These are phyloP conservation scores for Populus tomentosa DNA, from an alignment of 441 rosid genomes.

Conservation along the genomic window DNA sequence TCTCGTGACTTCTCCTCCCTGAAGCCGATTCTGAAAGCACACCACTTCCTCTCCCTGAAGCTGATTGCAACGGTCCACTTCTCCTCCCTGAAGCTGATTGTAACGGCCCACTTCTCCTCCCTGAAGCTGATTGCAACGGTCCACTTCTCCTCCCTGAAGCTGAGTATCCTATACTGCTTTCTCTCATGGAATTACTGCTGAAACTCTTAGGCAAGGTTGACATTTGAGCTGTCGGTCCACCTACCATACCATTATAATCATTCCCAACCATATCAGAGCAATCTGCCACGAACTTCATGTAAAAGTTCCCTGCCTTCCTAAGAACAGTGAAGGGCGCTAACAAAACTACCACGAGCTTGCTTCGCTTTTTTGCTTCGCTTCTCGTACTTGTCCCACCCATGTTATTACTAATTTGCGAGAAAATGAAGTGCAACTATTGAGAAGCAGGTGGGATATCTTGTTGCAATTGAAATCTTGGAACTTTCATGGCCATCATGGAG, in stretches of 20 bases:
- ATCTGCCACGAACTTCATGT: conserved; percentile 3
- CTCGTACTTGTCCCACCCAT: not conserved
- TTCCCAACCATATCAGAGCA: not conserved
- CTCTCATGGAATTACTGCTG: not conserved
- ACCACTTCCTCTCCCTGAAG: not conserved
- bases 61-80: not conserved
- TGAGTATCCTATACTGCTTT: not conserved
- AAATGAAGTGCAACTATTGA: not conserved
- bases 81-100: not conserved
- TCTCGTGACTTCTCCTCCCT: not conserved
- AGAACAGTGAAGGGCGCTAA: conserved; percentile 2
- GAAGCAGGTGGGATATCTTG: not conserved
- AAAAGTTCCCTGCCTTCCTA: not conserved
- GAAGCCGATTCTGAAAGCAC: not conserved
- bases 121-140: not conserved
- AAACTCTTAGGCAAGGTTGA: not conserved
- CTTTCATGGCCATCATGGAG: not conserved
- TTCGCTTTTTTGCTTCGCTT: not conserved
- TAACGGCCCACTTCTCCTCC: not conserved
- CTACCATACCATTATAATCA: not conserved
- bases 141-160: not conserved
- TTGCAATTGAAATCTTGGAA: not conserved
- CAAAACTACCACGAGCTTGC: not conserved
- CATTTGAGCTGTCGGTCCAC: not conserved
- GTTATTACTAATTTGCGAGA: not conserved